Evolutionary conservation across 2,329 filamentous ascomycete species (phyloP).

Genomic region (Alternaria longipes): DNA sequence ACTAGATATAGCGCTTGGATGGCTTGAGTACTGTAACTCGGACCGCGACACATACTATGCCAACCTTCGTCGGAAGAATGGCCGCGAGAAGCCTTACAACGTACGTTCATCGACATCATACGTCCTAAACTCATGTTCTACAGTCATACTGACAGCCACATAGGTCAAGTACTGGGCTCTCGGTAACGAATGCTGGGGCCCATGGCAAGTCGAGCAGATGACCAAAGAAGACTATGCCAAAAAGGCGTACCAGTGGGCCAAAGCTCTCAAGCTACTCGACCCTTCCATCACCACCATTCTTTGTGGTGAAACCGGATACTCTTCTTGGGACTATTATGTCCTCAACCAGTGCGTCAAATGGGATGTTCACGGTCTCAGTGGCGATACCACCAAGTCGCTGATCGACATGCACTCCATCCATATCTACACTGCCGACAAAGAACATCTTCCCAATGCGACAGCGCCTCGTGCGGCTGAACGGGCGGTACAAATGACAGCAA

Average conservation of each 20-base stretch:
- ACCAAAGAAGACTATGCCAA: constrained; percentile 75
- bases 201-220: constrained; percentile 65
- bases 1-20: constrained; percentile 66
- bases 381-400: constrained; percentile 58
- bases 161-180: constrained; percentile 83
- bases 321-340: constrained; percentile 77
- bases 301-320: constrained; percentile 75
- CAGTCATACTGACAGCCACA: neutral
- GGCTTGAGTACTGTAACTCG: constrained; percentile 89
- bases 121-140: no score
- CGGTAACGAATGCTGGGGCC: constrained; percentile 69
- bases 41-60: constrained; percentile 81
- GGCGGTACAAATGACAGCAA: constrained; percentile 74
- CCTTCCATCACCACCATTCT: constrained; percentile 75
- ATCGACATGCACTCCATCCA: constrained; percentile 87
- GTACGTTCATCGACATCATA: constrained; percentile 42
- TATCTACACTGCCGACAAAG: constrained; percentile 72
- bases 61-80: constrained; percentile 79
- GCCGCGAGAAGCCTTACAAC: constrained; percentile 78
- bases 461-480: constrained; percentile 76
- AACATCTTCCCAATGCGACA: constrained; percentile 51
- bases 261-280: constrained; percentile 75
- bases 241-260: constrained; percentile 75
- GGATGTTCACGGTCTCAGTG: constrained; percentile 60
- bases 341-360: constrained; percentile 72